Conservation (phyloP, 306 rosid genomes). For the Sechiopsis laciniata region DNA sequence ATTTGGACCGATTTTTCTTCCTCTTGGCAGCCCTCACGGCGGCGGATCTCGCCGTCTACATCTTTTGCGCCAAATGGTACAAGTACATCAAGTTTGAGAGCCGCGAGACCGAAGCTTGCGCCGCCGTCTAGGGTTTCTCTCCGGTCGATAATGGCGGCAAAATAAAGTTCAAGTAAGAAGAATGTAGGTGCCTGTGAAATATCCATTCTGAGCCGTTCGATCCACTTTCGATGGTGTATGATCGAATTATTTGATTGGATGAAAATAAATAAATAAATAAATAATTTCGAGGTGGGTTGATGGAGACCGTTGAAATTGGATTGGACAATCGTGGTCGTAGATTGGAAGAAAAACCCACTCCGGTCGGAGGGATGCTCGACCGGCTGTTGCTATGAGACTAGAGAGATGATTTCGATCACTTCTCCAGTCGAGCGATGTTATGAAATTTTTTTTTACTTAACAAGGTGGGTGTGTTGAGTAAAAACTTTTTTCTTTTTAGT, state of each 20-base stretch:
- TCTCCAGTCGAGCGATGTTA: slow-evolving; percentile 18
- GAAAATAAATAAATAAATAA: slow-evolving; percentile 19
- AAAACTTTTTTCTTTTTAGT: slow-evolving; percentile 3
- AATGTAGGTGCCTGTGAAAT: background rate
- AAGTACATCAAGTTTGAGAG: slow-evolving; percentile 56
- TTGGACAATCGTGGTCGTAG: background rate
- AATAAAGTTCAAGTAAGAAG: background rate
- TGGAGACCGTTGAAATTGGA: slow-evolving; percentile 6
- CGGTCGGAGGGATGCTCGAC: slow-evolving; percentile 1
- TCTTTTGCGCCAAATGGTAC: slow-evolving; percentile 64
- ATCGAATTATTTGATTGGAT: background rate
- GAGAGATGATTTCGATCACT: slow-evolving; percentile 15
- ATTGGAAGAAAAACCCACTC: background rate
- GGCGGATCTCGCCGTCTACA: slow-evolving; percentile 41
- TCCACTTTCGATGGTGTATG: background rate
- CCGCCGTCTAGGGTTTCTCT: background rate
- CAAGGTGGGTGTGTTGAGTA: slow-evolving; percentile 11
- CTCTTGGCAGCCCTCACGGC: slow-evolving; percentile 63
- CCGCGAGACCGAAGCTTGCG: background rate
- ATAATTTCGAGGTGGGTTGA: background rate
- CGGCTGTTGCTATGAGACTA: slow-evolving; percentile 16
- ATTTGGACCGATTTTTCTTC: slow-evolving; percentile 59
- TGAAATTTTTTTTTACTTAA: slow-evolving; percentile 4
- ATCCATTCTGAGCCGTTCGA: background rate
- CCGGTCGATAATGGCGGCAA: background rate